Evolutionary conservation across 148 eudicot species (phyloP).

Genomic region (Amaranthus palmeri): DNA sequence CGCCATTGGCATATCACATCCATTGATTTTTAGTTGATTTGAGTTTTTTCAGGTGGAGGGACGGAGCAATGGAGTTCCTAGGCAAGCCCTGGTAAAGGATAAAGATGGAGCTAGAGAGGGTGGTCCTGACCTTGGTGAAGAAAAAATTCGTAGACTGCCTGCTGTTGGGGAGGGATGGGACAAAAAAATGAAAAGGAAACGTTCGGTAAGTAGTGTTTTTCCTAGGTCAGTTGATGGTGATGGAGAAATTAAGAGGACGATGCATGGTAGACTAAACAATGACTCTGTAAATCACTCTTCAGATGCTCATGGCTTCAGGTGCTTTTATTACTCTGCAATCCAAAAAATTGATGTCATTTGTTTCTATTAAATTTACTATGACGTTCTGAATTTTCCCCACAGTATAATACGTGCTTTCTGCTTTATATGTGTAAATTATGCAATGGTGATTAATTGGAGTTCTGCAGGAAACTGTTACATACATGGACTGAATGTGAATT

Average conservation of each 20-base stretch:
- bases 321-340: slow-evolving; percentile 7
- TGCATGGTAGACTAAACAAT: slow-evolving; percentile 56
- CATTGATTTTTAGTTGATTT: not conserved
- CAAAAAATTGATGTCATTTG: not conserved
- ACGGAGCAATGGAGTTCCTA: slow-evolving; percentile 48
- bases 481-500: not conserved
- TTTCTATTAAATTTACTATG: not conserved
- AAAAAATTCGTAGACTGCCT: slow-evolving; percentile 66
- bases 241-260: slow-evolving; percentile 61
- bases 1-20: not conserved
- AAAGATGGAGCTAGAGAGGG: slow-evolving; percentile 57
- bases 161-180: slow-evolving; percentile 96
- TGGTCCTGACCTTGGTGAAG: slow-evolving; percentile 59
- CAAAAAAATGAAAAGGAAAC: slow-evolving; percentile 82
- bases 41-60: slow-evolving; percentile 50
- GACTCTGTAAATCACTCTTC: slow-evolving; percentile 52
- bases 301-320: slow-evolving; percentile 67
- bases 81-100: slow-evolving; percentile 67
- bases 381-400: not conserved
- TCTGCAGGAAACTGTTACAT: not conserved
- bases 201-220: slow-evolving; percentile 62
- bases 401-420: not conserved
- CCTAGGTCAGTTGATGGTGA: slow-evolving; percentile 59
- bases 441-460: not conserved
- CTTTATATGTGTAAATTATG: not conserved